These are phyloP conservation scores for Phaseolus coccineus DNA, from an alignment of 331 rosid species.

Conservation along the genomic window DNA sequence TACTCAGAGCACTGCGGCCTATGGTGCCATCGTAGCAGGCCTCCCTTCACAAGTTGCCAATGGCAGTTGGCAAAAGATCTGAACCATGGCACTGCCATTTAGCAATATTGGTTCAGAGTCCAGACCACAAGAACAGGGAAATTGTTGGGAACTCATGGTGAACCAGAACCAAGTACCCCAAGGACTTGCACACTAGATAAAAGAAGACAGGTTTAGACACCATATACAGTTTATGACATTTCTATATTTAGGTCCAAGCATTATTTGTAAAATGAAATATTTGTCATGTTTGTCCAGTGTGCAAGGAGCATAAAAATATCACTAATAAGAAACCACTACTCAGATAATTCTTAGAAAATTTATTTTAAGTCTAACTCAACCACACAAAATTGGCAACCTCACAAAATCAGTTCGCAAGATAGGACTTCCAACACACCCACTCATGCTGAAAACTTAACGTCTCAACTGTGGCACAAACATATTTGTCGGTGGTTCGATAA, in stretches of 20 bases:
- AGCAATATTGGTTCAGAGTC: not conserved
- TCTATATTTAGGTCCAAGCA: slow-evolving; percentile 25
- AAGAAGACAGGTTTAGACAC: not conserved
- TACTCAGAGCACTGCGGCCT: not conserved
- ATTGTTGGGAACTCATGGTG: not conserved
- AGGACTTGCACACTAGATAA: not conserved
- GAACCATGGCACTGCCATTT: no score
- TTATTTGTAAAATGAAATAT: slow-evolving; percentile 7
- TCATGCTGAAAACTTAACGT: no score
- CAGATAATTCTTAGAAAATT: not conserved
- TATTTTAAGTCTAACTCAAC: no score
- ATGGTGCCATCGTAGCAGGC: not conserved
- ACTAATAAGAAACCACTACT: not conserved
- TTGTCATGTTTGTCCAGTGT: slow-evolving; percentile 6
- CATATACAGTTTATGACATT: slow-evolving; percentile 5
- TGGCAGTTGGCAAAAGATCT: not conserved
- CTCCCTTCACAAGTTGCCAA: not conserved
- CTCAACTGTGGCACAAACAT: no score
- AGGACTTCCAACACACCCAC: no score
- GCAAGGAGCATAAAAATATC: slow-evolving; percentile 26
- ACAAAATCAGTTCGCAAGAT: no score
- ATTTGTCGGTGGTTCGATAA: no score
- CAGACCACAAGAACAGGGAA: not conserved
- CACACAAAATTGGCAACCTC: no score
- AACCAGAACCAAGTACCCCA: not conserved